Evolutionary conservation across 495 filamentous ascomycete species (phyloP), one percentile per base, ranked within the genome.

Genomic region (Hyaloscypha hepaticicola): DNA sequence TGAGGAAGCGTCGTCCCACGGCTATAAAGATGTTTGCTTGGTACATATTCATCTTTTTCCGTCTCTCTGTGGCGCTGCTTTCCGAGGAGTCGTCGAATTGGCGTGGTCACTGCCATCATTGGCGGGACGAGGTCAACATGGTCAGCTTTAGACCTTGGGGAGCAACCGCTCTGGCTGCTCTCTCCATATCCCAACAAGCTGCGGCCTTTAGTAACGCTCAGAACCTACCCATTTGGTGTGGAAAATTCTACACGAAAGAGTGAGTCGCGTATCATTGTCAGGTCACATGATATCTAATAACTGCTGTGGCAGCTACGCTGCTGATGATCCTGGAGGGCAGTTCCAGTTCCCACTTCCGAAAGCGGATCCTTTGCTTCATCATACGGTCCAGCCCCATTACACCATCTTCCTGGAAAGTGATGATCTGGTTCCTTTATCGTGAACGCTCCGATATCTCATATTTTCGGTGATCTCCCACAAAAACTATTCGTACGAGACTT

Each of bases 371-470:
- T 72, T 84, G 12, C 70, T 91, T 0, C 73, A 89, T 71, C 70
- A 91, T 16, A 79, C 79, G 21, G 73, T 90, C 61, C 77, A 81
- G 29, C 84, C 87, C 5, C 82, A 85, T 5, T 79, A 88, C 69
- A 86, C 75, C 51, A 75, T 88, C 31, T 92, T 90, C 73, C 75
- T 85, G 1, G 74, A 74, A n/a, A 77, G 69, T 41, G 87, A 90
- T 69, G 61, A 29, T 63, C 67, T 5, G 87, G 77, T 9, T 80
- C 83, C 9, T 85, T 90, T 41, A 80, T 90, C 48, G 77, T 91
- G 28, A 82, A 85, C 66, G 81, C 88, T 4, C 70, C 69, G 27
- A 69, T 88, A 7, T 88, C 85, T 3, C 50, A 71, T 41, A n/a
- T 60, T 33, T 68, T 71, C 31, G 69, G 50, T 53, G 0, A 53